Percentiles rank a stretch among this genome's conserved stretches.
phyloP scores from a whole-genome alignment of 495 filamentous ascomycete genomes.

The Wilcoxina mikolae region DNA sequence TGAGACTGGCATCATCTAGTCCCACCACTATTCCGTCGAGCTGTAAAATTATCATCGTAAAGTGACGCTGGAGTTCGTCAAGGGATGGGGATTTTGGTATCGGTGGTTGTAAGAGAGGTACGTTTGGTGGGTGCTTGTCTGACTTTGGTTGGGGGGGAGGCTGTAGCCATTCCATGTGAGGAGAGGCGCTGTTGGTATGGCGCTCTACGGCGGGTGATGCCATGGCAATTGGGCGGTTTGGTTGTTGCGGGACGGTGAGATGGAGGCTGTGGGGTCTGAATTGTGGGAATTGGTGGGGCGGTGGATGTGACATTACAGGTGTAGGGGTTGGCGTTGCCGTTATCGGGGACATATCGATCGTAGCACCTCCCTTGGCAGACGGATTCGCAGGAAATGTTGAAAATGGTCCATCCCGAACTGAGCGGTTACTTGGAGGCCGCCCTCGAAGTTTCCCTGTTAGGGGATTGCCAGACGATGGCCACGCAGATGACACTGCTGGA shows the following conservation, averaged over 20 bases:
- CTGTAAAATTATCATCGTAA: slow-evolving; percentile 19
- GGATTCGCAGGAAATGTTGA: slow-evolving; percentile 73
- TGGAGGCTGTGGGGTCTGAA: slow-evolving; percentile 22
- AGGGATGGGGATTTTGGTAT: slow-evolving; percentile 6
- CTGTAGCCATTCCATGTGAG: slow-evolving; percentile 17
- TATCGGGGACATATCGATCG: slow-evolving; percentile 17
- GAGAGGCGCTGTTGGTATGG: slow-evolving; percentile 16
- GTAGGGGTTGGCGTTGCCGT: slow-evolving; percentile 19
- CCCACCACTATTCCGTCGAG: slow-evolving; percentile 3
- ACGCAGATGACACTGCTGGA: slow-evolving; percentile 87
- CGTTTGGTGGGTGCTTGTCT: slow-evolving; percentile 12
- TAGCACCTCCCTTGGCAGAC: slow-evolving; percentile 25
- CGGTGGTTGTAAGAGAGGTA: slow-evolving; percentile 2
- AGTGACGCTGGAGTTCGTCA: slow-evolving; percentile 19
- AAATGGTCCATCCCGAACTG: slow-evolving; percentile 61
- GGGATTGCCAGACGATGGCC: slow-evolving; percentile 55
- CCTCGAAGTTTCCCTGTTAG: slow-evolving; percentile 65
- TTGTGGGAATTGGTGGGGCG: slow-evolving; percentile 10
- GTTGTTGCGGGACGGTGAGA: slow-evolving; percentile 19
- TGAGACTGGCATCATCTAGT: slow-evolving; percentile 21
- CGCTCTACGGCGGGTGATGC: slow-evolving; percentile 21
- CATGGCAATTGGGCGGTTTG: slow-evolving; percentile 15
- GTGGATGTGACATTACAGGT: slow-evolving; percentile 20
- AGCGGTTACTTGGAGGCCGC: slow-evolving; percentile 67
- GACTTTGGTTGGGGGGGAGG: slow-evolving; percentile 20